Conservation (phyloP, 2,329 filamentous ascomycete genomes). For the Magnaporthiopsis rhizophila region DNA sequence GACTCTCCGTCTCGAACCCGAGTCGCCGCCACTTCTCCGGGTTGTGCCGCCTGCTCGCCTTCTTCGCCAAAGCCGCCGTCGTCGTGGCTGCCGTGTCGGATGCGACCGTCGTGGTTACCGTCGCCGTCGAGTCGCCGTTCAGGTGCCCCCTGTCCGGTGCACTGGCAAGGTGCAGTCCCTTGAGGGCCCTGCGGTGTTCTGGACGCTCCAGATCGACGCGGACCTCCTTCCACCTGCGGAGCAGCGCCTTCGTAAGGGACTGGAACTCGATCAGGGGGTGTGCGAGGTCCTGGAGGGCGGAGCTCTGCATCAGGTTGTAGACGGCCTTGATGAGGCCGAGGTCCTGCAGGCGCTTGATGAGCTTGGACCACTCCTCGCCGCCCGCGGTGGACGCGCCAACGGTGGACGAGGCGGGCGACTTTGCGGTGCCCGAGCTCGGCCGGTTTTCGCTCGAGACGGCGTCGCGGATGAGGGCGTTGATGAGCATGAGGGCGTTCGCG, state of each 20-base stretch:
- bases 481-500: constrained; percentile 87
- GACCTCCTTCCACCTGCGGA: constrained; percentile 83
- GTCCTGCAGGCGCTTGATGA: constrained; percentile 90
- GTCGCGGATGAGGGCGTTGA: constrained; percentile 92
- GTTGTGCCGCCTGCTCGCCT: constrained; percentile 65
- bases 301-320: constrained; percentile 89
- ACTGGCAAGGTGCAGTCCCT: constrained; percentile 77
- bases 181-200: constrained; percentile 81
- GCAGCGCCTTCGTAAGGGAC: constrained; percentile 75
- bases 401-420: constrained; percentile 19
- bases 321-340: constrained; percentile 88
- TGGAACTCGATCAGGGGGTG: constrained; percentile 92
- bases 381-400: constrained; percentile 25
- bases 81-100: constrained; percentile 8
- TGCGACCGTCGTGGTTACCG: background rate
- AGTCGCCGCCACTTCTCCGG: constrained; percentile 89
- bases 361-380: constrained; percentile 81
- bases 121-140: constrained; percentile 21
- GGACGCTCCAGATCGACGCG: constrained; percentile 76
- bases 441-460: constrained; percentile 63
- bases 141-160: constrained; percentile 51
- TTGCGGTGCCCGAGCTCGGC: constrained; percentile 29
- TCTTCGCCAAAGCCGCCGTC: constrained; percentile 33
- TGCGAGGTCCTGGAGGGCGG: constrained; percentile 80
- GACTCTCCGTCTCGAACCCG: constrained; percentile 86